phyloP scores from a whole-genome alignment of 371 early-diverging fungal genomes.

The Mortierella sp. region DNA sequence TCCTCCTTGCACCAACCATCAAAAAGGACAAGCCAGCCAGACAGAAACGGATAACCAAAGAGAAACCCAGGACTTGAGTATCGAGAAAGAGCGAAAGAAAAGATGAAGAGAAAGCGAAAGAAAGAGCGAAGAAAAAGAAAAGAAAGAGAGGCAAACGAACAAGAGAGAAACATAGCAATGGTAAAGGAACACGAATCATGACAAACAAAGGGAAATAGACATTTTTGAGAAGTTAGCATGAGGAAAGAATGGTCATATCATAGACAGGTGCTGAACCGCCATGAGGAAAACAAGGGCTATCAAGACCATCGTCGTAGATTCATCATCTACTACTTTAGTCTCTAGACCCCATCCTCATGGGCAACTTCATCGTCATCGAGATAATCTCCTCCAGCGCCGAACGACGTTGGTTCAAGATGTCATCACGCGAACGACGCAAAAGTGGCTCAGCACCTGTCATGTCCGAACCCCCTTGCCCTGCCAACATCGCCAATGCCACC shows the following conservation, averaged over 20 bases:
- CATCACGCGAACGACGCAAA: slow-evolving; percentile 22
- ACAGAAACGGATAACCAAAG: neutral
- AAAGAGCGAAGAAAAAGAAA: neutral
- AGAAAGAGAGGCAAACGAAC: too few relatives aligned
- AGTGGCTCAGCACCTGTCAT: slow-evolving; percentile 19
- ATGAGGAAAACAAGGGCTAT: neutral
- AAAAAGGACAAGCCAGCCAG: neutral
- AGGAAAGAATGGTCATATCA: neutral
- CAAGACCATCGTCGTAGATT: neutral
- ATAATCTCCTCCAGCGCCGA: slow-evolving; percentile 33
- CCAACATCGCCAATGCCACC: slow-evolving; percentile 6
- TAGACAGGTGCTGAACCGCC: neutral
- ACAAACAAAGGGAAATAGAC: neutral
- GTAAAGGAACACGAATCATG: neutral
- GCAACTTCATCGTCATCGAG: slow-evolving; percentile 29
- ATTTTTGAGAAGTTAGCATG: neutral
- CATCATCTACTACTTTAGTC: neutral
- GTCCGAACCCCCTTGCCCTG: slow-evolving; percentile 8
- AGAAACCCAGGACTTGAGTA: neutral
- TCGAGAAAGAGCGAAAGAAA: neutral
- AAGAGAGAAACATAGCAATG: too few relatives aligned
- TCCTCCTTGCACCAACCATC: neutral
- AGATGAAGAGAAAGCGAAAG: neutral
- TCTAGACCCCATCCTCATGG: slow-evolving; percentile 18
- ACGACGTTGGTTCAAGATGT: slow-evolving; percentile 32